A percentile compares a stretch with the other conserved stretches of the same genome.
phyloP scores from a whole-genome alignment of 352 stramenopile species.

The Pythium insidiosum region DNA sequence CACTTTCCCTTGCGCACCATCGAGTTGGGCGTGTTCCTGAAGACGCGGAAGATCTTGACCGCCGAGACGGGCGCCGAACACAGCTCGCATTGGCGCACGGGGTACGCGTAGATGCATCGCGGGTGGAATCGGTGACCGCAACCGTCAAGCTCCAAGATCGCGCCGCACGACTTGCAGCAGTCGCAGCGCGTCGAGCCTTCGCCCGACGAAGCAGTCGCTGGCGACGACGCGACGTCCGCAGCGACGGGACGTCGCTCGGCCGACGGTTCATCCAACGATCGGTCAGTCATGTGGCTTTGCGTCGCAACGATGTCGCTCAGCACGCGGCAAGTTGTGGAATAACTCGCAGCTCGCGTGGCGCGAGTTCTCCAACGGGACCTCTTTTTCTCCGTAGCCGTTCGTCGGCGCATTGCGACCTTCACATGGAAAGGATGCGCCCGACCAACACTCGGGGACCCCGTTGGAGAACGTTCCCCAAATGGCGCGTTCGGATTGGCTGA shows the following conservation, averaged over 20 bases:
- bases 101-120: slow-evolving; percentile 68
- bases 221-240: not conserved
- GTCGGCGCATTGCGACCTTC: too few relatives aligned
- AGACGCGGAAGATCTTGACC: slow-evolving; percentile 45
- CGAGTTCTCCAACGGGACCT: slow-evolving; percentile 3
- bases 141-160: slow-evolving; percentile 51
- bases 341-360: slow-evolving; percentile 5
- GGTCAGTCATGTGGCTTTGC: too few relatives aligned
- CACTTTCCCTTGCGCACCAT: slow-evolving; percentile 70
- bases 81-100: slow-evolving; percentile 49
- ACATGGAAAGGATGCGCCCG: slow-evolving; percentile 1
- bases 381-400: not conserved
- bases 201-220: not conserved
- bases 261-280: too few relatives aligned
- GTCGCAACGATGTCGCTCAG: not conserved
- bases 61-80: slow-evolving; percentile 31
- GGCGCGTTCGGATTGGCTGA: slow-evolving; percentile 12
- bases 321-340: slow-evolving; percentile 23
- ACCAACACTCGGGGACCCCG: slow-evolving; percentile 20
- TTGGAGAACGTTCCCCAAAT: slow-evolving; percentile 25
- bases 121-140: slow-evolving; percentile 76
- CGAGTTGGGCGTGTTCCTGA: slow-evolving; percentile 27
- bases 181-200: slow-evolving; percentile 60
- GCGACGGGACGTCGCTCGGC: not conserved
- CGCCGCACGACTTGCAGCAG: slow-evolving; percentile 61